These are phyloP conservation scores for Daedaleopsis nitida DNA, from an alignment of 768 basidiomycete species.

Conservation along the genomic window DNA sequence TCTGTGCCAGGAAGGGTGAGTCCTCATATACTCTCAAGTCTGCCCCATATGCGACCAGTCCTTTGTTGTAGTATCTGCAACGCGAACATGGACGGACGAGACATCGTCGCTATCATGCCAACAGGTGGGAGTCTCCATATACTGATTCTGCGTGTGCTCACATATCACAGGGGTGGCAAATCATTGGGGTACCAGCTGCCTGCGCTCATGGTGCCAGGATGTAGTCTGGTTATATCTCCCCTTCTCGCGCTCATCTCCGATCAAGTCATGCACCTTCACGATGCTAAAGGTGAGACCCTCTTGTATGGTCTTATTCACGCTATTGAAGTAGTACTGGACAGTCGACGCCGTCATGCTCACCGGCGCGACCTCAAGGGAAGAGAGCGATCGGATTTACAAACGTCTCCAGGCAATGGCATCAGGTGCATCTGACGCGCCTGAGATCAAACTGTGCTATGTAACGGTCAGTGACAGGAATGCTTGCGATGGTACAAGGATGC, in stretches of 20 bases:
- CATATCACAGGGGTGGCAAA: conserved; percentile 78
- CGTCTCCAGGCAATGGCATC: conserved; percentile 52
- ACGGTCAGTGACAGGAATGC: conserved; percentile 51
- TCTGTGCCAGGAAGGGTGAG: conserved; percentile 84
- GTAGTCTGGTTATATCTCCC: conserved; percentile 86
- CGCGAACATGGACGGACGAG: conserved; percentile 83
- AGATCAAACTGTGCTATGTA: conserved; percentile 81
- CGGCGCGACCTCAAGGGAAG: conserved; percentile 59
- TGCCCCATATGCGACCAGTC: background rate
- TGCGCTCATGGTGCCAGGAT: conserved; percentile 74
- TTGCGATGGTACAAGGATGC: no score
- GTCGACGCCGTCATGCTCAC: conserved; percentile 83
- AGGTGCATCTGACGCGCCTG: conserved; percentile 35
- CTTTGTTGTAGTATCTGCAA: conserved; percentile 74
- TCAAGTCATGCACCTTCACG: conserved; percentile 73
- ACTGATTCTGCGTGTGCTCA: conserved; percentile 5
- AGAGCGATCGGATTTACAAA: conserved; percentile 48
- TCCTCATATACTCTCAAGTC: background rate
- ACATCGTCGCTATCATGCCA: conserved; percentile 88
- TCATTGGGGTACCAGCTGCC: conserved; percentile 92
- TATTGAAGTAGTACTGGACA: conserved; percentile 24
- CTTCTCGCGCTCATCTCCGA: conserved; percentile 80
- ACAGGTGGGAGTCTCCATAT: conserved; percentile 51
- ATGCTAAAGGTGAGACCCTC: conserved; percentile 56
- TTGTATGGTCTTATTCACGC: background rate